phyloP scores from a whole-genome alignment of 768 basidiomycete genomes.

The Rhodotorula paludigena region DNA sequence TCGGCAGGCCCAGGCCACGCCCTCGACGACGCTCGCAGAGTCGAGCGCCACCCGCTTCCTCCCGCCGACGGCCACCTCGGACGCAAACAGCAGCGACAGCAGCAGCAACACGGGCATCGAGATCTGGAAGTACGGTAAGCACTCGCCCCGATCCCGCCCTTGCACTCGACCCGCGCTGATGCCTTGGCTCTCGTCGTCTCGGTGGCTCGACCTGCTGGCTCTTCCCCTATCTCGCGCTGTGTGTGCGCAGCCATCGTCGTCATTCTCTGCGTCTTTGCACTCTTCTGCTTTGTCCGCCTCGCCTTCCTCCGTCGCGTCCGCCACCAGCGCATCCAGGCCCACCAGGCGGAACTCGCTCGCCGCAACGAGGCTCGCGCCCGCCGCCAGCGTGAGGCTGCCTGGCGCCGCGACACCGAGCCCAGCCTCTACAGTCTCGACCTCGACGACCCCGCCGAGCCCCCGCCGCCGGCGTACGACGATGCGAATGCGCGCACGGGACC shows the following conservation, averaged over 20 bases:
- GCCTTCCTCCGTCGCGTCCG: constrained; percentile 4
- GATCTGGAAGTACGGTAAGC: constrained; percentile 27
- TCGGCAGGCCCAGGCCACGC: not conserved
- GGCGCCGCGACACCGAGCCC: not conserved
- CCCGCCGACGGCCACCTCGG: not conserved
- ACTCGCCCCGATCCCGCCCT: not conserved
- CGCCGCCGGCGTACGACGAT: constrained; percentile 16
- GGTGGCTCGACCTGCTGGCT: too few species aligned
- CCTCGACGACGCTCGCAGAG: not conserved
- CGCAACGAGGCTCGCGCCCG: not conserved
- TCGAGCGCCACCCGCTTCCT: not conserved
- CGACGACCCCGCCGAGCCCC: not conserved
- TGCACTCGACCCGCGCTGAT: not conserved
- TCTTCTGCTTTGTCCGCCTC: constrained; percentile 11
- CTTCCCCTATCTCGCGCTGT: not conserved
- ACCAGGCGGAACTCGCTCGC: not conserved
- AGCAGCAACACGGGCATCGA: not conserved
- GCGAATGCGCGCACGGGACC: not conserved
- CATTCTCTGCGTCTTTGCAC: constrained; percentile 10
- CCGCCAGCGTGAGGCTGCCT: too few species aligned
- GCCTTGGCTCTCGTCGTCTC: not conserved
- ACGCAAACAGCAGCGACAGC: not conserved
- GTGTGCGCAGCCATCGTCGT: constrained; percentile 13
- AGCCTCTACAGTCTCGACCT: not conserved
- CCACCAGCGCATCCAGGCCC: not conserved